Evolutionary conservation across 371 early-diverging fungal genomes (phyloP).

Genomic region (Batrachochytrium dendrobatidis): DNA sequence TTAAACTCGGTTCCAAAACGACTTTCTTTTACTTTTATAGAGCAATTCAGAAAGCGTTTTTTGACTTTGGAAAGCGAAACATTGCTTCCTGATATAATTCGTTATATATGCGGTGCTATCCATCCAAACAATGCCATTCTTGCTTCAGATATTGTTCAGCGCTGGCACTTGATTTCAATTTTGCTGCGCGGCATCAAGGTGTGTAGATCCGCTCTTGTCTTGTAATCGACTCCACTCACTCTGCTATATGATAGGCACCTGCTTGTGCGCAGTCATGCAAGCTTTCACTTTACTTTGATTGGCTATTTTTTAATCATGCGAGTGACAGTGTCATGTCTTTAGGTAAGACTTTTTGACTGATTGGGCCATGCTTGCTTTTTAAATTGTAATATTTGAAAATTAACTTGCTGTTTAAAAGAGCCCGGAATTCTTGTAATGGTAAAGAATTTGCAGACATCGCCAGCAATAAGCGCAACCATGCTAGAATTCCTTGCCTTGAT

Average conservation of each 20-base stretch:
- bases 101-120: constrained; percentile 68
- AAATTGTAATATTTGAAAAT: too few relatives aligned
- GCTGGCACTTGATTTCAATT: constrained; percentile 64
- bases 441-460: background rate
- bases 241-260: background rate
- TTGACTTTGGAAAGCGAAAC: constrained; percentile 53
- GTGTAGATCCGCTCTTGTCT: background rate
- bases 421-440: background rate
- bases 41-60: background rate
- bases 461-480: background rate
- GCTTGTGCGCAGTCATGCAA: constrained; percentile 41
- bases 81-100: constrained; percentile 61
- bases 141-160: constrained; percentile 65
- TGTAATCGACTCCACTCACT: background rate
- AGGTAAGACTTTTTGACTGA: constrained; percentile 13
- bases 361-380: too few relatives aligned
- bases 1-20: constrained; percentile 41
- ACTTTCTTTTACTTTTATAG: background rate
- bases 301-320: constrained; percentile 63
- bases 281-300: constrained; percentile 67
- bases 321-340: constrained; percentile 72
- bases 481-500: background rate
- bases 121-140: constrained; percentile 71
- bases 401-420: too few relatives aligned
- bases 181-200: constrained; percentile 56